Conservation (phyloP, 2,329 filamentous ascomycete genomes). For the Aspergillus sp. region DNA sequence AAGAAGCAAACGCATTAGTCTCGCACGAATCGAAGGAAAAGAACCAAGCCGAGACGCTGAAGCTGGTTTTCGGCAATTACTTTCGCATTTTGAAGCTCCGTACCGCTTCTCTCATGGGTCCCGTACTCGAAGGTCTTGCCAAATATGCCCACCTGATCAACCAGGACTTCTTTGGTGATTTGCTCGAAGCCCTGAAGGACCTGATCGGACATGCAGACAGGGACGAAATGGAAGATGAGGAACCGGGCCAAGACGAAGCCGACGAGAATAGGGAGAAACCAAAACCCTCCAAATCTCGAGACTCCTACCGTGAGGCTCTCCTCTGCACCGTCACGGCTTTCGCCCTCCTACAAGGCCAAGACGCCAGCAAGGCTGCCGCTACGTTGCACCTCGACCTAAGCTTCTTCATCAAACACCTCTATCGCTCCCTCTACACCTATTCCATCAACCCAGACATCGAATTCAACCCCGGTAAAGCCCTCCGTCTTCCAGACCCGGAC, state of each 20-base stretch:
- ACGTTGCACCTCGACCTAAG: constrained; percentile 81
- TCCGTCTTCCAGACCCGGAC: constrained; percentile 61
- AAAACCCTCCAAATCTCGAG: constrained; percentile 48
- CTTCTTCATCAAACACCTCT: constrained; percentile 92
- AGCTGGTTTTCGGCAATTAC: constrained; percentile 90
- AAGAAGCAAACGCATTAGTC: constrained; percentile 80
- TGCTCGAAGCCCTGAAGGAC: constrained; percentile 89
- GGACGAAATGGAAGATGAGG: constrained; percentile 37
- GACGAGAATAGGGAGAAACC: constrained; percentile 27
- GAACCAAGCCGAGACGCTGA: constrained; percentile 91
- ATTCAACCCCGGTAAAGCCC: constrained; percentile 60
- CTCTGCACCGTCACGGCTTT: constrained; percentile 95
- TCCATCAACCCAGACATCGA: constrained; percentile 81
- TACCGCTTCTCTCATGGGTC: constrained; percentile 82
- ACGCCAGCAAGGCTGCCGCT: constrained; percentile 73
- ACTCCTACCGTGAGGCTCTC: constrained; percentile 75
- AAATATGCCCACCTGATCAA: constrained; percentile 96
- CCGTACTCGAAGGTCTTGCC: constrained; percentile 85
- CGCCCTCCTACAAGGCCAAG: constrained; percentile 89
- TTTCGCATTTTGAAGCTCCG: constrained; percentile 87
- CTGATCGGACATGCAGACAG: constrained; percentile 67
- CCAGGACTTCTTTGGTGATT: constrained; percentile 95
- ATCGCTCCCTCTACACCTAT: constrained; percentile 71
- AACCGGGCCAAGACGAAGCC: constrained; percentile 29
- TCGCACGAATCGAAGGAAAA: constrained; percentile 86